phyloP scores from a whole-genome alignment of 306 rosid genomes.

The Carpinus viminea region DNA sequence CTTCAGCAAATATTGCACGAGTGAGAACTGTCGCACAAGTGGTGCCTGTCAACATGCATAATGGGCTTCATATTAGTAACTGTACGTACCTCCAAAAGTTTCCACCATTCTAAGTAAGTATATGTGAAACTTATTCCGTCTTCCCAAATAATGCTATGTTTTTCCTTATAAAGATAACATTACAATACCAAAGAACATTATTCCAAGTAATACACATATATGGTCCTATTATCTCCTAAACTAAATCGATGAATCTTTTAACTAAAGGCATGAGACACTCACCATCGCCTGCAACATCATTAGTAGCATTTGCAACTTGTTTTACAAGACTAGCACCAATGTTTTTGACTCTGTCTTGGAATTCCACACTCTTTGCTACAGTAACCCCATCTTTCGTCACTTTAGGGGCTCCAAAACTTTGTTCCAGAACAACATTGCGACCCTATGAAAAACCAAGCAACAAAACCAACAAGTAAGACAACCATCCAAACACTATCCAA shows the following conservation, averaged over 20 bases:
- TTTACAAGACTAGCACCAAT: conserved; percentile 58
- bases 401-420: conserved; percentile 59
- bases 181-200: neutral
- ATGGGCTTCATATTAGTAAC: neutral
- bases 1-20: conserved; percentile 56
- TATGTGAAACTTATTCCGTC: neutral
- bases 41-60: conserved; percentile 42
- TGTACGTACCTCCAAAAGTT: neutral
- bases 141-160: neutral
- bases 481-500: neutral
- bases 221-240: neutral
- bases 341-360: conserved; percentile 51
- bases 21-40: conserved; percentile 65
- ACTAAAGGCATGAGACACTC: neutral
- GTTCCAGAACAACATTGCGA: conserved; percentile 53
- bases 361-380: conserved; percentile 57
- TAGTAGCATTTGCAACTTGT: conserved; percentile 62
- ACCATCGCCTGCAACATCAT: conserved; percentile 63
- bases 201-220: neutral
- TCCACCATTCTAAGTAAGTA: neutral
- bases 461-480: neutral
- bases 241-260: neutral
- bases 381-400: conserved; percentile 64
- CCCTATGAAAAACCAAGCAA: conserved; percentile 34
- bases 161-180: neutral